Evolutionary conservation across 108 stramenopile species (phyloP), one percentile per base, ranked within the genome.

Genomic region (Parietichytrium sp.): DNA sequence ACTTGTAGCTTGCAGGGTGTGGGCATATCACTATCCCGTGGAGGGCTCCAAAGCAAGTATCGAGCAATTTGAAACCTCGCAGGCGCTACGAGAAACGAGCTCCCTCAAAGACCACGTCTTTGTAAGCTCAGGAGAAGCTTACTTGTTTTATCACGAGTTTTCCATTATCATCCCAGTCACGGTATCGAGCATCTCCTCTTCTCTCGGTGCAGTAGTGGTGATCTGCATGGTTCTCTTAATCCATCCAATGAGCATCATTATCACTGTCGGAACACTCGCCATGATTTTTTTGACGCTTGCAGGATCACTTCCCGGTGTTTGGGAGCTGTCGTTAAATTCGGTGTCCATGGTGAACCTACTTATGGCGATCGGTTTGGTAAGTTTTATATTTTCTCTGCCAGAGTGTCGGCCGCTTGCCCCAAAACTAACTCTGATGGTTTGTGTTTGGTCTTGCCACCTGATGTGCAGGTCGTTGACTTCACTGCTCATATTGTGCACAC

Each of bases 401-500:
- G n/a, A n/a, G n/a, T n/a, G n/a, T n/a, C n/a, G n/a, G n/a, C n/a
- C n/a, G n/a, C n/a, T n/a, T n/a, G n/a, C n/a, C n/a, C n/a, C n/a
- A n/a, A n/a, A n/a, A n/a, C n/a, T n/a, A n/a, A n/a, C n/a, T n/a
- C n/a, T n/a, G n/a, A n/a, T n/a, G n/a, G n/a, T n/a, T n/a, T n/a
- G n/a, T n/a, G n/a, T n/a, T n/a, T n/a, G n/a, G n/a, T n/a, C n/a
- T n/a, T n/a, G n/a, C n/a, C n/a, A n/a, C n/a, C n/a, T n/a, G n/a
- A n/a, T n/a, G n/a, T n/a, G n/a, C n/a, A n/a, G n/a, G 61, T 72
- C 61, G 61, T 72, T 25, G 61, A 72, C 33, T 72, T 72, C 42
- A 45, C 16, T 7, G 45, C 45, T 25, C 61, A 72, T 20, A 45
- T 72, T 0, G 23, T 72, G 42, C n/a, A 23, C 42, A 72, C 61